phyloP scores from a whole-genome alignment of 139 green algal genomes.

The Auxenochlorella pyrenoidosa region DNA sequence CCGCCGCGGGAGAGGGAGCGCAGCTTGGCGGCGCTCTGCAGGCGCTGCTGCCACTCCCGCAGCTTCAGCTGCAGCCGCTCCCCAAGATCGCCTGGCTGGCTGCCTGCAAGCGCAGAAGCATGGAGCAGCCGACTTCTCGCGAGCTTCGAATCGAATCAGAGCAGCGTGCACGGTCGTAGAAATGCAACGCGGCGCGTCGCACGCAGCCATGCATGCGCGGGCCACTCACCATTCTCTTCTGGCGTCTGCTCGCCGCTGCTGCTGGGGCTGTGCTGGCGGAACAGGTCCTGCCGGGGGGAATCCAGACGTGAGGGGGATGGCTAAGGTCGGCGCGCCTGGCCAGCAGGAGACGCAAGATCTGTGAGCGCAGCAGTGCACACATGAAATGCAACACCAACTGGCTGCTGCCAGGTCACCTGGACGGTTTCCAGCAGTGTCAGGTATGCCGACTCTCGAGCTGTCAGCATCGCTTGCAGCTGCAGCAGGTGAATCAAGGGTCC shows the following conservation, averaged over 20 bases:
- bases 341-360: too few species aligned
- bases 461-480: slow-evolving; percentile 6
- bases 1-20: neutral
- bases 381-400: neutral
- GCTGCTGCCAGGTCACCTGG: neutral
- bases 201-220: too few species aligned
- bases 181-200: too few species aligned
- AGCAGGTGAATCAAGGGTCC: neutral
- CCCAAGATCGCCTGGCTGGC: neutral
- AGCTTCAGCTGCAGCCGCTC: slow-evolving; percentile 4
- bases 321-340: too few species aligned
- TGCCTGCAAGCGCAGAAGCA: neutral
- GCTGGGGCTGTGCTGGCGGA: neutral
- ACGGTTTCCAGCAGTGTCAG: neutral
- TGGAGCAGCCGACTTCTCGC: too few species aligned
- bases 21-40: slow-evolving; percentile 19
- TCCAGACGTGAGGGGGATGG: neutral
- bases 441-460: neutral
- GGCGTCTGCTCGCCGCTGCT: neutral
- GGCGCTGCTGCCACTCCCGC: neutral
- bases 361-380: neutral
- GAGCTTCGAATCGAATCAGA: too few species aligned
- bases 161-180: too few species aligned
- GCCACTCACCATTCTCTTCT: neutral
- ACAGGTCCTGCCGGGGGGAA: neutral